These are phyloP conservation scores for Periconia sp. DNA, from an alignment of 2,329 filamentous ascomycete genomes.

Conservation along the genomic window DNA sequence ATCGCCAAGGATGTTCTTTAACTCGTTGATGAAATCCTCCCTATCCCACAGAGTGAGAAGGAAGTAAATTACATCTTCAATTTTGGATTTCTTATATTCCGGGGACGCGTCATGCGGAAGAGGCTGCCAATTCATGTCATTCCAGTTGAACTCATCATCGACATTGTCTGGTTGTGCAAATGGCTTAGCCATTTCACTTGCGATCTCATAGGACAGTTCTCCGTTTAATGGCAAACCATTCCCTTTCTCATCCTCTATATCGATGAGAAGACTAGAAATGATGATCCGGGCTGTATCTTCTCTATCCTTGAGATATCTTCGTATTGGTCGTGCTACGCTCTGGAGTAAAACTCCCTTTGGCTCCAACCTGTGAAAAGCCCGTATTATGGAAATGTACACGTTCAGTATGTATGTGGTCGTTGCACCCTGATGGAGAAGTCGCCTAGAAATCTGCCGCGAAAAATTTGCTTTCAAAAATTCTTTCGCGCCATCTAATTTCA, in stretches of 20 bases:
- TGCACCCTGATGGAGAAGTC: conserved; percentile 72
- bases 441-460: conserved; percentile 63
- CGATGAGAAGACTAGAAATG: conserved; percentile 71
- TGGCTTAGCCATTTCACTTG: conserved; percentile 65
- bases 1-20: conserved; percentile 86
- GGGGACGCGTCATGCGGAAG: conserved; percentile 91
- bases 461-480: conserved; percentile 71
- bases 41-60: conserved; percentile 85
- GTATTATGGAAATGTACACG: conserved; percentile 78
- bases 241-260: conserved; percentile 52
- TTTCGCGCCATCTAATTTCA: conserved; percentile 69
- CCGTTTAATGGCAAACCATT: conserved; percentile 55
- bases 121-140: conserved; percentile 90
- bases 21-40: conserved; percentile 93
- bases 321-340: conserved; percentile 71
- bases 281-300: conserved; percentile 79
- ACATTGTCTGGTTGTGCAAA: conserved; percentile 55
- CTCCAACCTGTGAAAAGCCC: conserved; percentile 73
- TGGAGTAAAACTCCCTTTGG: conserved; percentile 76
- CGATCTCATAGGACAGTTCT: conserved; percentile 69
- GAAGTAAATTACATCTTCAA: conserved; percentile 88
- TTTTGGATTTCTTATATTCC: conserved; percentile 84
- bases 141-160: conserved; percentile 76
- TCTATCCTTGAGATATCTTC: conserved; percentile 73
- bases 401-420: conserved; percentile 76